These are phyloP conservation scores for Boletus austroedulis DNA, from an alignment of 1,284 basidiomycete species.

Conservation along the genomic window DNA sequence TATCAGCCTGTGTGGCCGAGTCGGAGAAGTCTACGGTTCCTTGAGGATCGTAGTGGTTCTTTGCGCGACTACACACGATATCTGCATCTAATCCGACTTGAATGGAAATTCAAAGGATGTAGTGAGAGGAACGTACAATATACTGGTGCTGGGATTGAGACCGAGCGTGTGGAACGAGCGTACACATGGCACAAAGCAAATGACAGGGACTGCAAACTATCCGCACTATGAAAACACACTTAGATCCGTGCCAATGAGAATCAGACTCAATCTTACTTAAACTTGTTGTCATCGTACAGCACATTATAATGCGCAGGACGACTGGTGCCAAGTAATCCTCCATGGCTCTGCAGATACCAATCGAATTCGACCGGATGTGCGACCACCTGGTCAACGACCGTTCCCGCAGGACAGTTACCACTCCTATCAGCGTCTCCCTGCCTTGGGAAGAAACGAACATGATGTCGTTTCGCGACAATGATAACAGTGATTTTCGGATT, in stretches of 20 bases:
- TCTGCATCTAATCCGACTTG: conserved; percentile 59
- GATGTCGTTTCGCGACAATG: conserved; percentile 75
- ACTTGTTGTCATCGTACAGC: conserved; percentile 57
- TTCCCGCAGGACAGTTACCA: conserved; percentile 74
- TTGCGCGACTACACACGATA: conserved; percentile 77
- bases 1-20: conserved; percentile 44
- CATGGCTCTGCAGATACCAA: conserved; percentile 78
- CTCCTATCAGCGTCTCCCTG: conserved; percentile 54
- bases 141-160: conserved; percentile 80
- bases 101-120: not conserved
- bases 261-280: conserved; percentile 38
- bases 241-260: not conserved
- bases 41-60: conserved; percentile 75
- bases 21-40: conserved; percentile 53
- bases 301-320: conserved; percentile 69
- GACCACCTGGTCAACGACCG: conserved; percentile 69
- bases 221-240: conserved; percentile 44
- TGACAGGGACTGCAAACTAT: conserved; percentile 65
- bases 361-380: conserved; percentile 76
- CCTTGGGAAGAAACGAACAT: conserved; percentile 73
- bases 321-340: conserved; percentile 64
- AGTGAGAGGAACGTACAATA: conserved; percentile 56
- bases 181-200: conserved; percentile 81
- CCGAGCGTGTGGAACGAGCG: conserved; percentile 76
- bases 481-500: conserved; percentile 69